A percentile compares a stretch with the other conserved stretches of the same genome.
These are phyloP conservation scores for Ustilago hordei DNA, from an alignment of 1,284 basidiomycete genomes.

Conservation along the genomic window DNA sequence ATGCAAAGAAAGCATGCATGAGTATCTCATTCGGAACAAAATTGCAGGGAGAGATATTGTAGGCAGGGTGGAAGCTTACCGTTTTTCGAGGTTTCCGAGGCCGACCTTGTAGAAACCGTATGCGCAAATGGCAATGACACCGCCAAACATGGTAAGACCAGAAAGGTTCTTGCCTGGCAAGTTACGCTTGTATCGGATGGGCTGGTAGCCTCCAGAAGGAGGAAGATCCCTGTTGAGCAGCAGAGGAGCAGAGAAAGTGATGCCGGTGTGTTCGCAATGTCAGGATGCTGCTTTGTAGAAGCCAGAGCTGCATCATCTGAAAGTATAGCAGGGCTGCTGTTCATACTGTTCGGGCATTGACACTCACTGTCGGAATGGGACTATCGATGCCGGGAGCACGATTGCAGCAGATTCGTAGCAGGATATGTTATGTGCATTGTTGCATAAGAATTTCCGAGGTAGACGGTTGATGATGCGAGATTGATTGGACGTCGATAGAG, in stretches of 20 bases:
- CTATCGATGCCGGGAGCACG: constrained; percentile 13
- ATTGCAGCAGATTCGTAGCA: neutral
- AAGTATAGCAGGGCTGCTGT: neutral
- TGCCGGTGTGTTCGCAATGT: neutral
- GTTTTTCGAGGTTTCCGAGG: constrained; percentile 88
- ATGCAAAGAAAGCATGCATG: neutral
- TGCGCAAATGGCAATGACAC: constrained; percentile 84
- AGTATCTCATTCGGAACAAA: neutral
- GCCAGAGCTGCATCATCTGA: neutral
- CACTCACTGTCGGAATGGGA: constrained; percentile 56
- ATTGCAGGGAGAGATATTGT: neutral
- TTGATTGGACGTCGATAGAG: neutral
- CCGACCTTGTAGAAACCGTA: constrained; percentile 94
- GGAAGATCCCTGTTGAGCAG: constrained; percentile 84
- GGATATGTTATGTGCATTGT: too few relatives aligned
- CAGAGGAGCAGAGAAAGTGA: neutral
- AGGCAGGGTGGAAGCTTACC: constrained; percentile 74
- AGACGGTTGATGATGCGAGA: neutral
- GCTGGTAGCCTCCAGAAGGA: constrained; percentile 90
- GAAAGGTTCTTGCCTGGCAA: constrained; percentile 91
- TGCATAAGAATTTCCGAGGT: too few relatives aligned
- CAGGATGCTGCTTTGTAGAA: constrained; percentile 1
- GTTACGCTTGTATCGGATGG: constrained; percentile 95
- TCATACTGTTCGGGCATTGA: neutral
- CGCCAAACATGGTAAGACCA: constrained; percentile 85